Evolutionary conservation across 176 grass and related monocot genomes (phyloP), one percentile per base, ranked within the genome.

Genomic region (Rhynchospora breviuscula): DNA sequence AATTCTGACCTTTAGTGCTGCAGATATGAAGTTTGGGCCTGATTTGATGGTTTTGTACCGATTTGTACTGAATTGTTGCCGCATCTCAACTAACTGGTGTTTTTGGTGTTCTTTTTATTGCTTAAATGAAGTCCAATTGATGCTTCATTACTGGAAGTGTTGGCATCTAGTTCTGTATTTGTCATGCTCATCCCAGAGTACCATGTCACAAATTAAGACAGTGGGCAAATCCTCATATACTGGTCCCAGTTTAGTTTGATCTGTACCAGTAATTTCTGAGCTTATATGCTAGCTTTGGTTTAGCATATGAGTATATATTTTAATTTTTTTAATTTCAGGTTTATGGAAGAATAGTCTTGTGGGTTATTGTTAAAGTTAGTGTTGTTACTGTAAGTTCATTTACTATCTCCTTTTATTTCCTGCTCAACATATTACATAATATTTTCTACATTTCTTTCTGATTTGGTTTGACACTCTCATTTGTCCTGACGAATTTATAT

Each of bases 381-480:
- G 18, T 67, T 26, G 33, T 51, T 19, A 67, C 17, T 46, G 80
- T 82, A 68, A 82, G 80, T 82, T 68, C 6, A 49, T 82, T 68
- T 82, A 48, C n/a, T 67, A 14, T 47, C 22, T 48, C 14, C 46
- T 21, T 47, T 82, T 82, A 23, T 8, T 79, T 79, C 33, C 8
- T 79, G 15, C 23, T 79, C 19, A 6, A 29, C 11, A 79, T 56
- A 79, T 79, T 40, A 59, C 6, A 71, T 71, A 44, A 10, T 43
- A 69, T 47, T 45, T 70, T n/a, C 11, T 54, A 76, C 11, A 76
- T 54, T 52, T 54, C 8, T 17, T 6, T 73, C 49, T 51, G n/a
- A 47, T 73, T 54, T 76, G 45, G 1, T 25, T 0, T 26, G 52
- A 23, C 51, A 12, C 51, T 74, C n/a, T 8, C 13, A 21, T 52